A percentile compares a stretch with the other conserved stretches of the same genome.
phyloP scores from a whole-genome alignment of 2,329 filamentous ascomycete genomes.

The Gaeumannomyces tritici region DNA sequence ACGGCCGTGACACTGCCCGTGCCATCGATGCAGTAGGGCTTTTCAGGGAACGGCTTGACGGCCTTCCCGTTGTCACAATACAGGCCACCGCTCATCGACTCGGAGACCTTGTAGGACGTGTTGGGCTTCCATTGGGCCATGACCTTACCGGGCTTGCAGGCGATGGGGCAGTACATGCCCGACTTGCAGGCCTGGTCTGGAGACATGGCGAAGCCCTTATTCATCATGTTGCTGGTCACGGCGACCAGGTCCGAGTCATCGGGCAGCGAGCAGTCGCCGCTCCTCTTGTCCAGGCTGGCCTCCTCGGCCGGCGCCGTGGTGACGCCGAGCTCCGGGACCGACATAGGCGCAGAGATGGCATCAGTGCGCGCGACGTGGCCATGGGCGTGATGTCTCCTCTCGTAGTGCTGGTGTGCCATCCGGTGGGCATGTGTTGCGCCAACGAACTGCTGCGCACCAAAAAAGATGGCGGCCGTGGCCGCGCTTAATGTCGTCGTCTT shows the following conservation, averaged over 20 bases:
- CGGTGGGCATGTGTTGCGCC: slow-evolving; percentile 27
- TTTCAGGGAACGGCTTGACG: slow-evolving; percentile 57
- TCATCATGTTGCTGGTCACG: slow-evolving; percentile 53
- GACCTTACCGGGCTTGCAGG: slow-evolving; percentile 65
- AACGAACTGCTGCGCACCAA: slow-evolving; percentile 29
- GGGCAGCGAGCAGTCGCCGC: slow-evolving; percentile 50
- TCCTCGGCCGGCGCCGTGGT: background rate
- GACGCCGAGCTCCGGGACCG: background rate
- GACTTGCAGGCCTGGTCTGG: slow-evolving; percentile 61
- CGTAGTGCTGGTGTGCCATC: slow-evolving; percentile 18
- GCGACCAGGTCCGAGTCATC: slow-evolving; percentile 55
- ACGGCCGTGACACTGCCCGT: slow-evolving; percentile 54
- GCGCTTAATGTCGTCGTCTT: slow-evolving; percentile 40
- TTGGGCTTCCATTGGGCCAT: slow-evolving; percentile 70
- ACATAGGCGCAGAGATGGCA: background rate
- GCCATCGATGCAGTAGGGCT: slow-evolving; percentile 62
- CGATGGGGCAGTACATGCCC: slow-evolving; percentile 65
- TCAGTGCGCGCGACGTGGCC: slow-evolving; percentile 12
- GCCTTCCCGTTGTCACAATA: slow-evolving; percentile 62
- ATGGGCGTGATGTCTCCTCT: slow-evolving; percentile 22
- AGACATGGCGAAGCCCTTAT: slow-evolving; percentile 73
- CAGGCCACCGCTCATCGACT: slow-evolving; percentile 69
- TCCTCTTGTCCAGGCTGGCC: slow-evolving; percentile 5
- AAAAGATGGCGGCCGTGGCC: slow-evolving; percentile 36
- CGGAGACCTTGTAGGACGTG: slow-evolving; percentile 59